Percentiles rank a stretch among this genome's conserved stretches.
phyloP scores from a whole-genome alignment of 2,329 filamentous ascomycete species.

The Verticillium albo-atrum region DNA sequence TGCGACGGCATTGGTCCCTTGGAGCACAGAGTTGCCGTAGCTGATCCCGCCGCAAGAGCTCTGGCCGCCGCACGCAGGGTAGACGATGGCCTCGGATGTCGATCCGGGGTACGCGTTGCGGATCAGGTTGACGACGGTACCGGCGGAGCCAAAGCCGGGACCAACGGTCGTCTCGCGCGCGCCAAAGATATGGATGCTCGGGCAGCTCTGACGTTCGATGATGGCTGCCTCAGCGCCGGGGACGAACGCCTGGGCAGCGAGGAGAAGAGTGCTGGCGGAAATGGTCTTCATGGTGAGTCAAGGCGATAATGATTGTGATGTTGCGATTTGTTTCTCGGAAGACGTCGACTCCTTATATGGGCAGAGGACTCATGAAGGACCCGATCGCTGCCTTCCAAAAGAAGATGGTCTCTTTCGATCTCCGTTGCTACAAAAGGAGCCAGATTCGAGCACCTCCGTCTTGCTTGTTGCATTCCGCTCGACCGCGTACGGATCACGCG shows the following conservation, averaged over 20 bases:
- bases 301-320: too few species aligned
- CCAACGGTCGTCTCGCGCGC: slow-evolving; percentile 44
- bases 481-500: not conserved
- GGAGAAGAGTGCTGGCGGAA: not conserved
- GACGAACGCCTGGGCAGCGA: not conserved
- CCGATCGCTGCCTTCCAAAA: not conserved
- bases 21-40: slow-evolving; percentile 54
- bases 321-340: too few species aligned
- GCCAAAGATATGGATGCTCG: slow-evolving; percentile 39
- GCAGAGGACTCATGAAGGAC: not conserved
- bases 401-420: not conserved
- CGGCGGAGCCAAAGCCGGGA: slow-evolving; percentile 47
- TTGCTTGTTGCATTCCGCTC: not conserved
- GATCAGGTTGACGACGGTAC: slow-evolving; percentile 45
- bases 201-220: slow-evolving; percentile 20
- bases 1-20: slow-evolving; percentile 55
- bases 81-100: slow-evolving; percentile 50
- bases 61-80: slow-evolving; percentile 61
- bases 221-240: not conserved
- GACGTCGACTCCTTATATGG: not conserved
- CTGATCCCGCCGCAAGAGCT: slow-evolving; percentile 51
- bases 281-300: not conserved
- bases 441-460: not conserved
- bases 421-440: not conserved
- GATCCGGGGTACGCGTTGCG: slow-evolving; percentile 41